Evolutionary conservation across 1,284 basidiomycete genomes (phyloP).

Genomic region (Phellopilus nigrolimitatus): DNA sequence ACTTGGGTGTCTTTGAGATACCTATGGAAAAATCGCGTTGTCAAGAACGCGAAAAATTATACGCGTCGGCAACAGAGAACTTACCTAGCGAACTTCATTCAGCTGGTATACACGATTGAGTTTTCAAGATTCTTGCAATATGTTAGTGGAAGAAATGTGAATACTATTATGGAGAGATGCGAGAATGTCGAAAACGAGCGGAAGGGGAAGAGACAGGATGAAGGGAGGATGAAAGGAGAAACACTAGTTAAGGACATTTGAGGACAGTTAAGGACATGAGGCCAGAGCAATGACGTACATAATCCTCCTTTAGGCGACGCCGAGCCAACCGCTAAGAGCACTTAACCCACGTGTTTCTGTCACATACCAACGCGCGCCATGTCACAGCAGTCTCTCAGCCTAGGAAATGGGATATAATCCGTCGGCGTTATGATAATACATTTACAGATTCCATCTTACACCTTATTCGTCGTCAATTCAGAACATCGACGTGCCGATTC

Average conservation of each 20-base stretch:
- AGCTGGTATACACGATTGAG: background rate
- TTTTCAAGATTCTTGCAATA: background rate
- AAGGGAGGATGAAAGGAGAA: background rate
- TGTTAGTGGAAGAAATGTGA: too few relatives aligned
- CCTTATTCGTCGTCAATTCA: background rate
- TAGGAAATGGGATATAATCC: too few relatives aligned
- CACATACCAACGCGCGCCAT: too few relatives aligned
- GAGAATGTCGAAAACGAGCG: background rate
- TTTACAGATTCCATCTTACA: too few relatives aligned
- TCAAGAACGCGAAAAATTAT: background rate
- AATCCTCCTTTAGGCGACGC: background rate
- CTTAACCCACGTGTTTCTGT: too few relatives aligned
- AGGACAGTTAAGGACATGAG: too few relatives aligned
- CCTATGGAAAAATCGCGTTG: conserved; percentile 30
- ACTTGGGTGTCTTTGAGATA: conserved; percentile 72
- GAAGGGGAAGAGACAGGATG: background rate
- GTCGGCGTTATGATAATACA: too few relatives aligned
- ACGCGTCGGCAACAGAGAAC: background rate
- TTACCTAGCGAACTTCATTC: conserved; percentile 15
- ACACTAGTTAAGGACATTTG: too few relatives aligned
- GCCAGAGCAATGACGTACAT: background rate
- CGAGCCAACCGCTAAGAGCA: background rate
- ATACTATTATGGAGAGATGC: background rate
- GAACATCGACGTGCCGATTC: background rate
- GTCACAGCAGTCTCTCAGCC: too few relatives aligned